phyloP scores from a whole-genome alignment of 139 green algal genomes.

The Trebouxia sp. region DNA sequence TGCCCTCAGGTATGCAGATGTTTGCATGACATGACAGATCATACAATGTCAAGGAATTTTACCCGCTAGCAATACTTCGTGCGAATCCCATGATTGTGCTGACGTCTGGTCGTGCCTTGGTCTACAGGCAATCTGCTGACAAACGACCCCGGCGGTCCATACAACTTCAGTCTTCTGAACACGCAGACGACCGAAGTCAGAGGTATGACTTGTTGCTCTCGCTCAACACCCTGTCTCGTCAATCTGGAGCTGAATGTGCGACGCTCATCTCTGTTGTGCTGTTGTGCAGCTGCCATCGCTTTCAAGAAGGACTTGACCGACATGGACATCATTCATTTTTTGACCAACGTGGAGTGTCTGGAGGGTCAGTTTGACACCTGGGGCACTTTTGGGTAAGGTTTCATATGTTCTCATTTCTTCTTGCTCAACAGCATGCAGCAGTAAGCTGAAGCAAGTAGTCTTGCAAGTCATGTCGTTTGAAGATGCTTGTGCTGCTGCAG shows the following conservation, averaged over 20 bases:
- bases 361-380: conserved; percentile 24
- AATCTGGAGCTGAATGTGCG: no score
- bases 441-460: not conserved
- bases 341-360: conserved; percentile 19
- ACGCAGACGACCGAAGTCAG: conserved; percentile 8
- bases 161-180: conserved; percentile 17
- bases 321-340: conserved; percentile 24
- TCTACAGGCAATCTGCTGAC: conserved; percentile 15
- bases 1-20: not conserved
- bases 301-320: conserved; percentile 5
- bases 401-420: not conserved
- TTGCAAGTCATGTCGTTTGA: not conserved
- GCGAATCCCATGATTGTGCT: no score
- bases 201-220: not conserved
- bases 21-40: no score
- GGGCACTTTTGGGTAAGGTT: conserved; percentile 7
- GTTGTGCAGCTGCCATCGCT: conserved; percentile 21
- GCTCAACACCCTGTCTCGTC: no score
- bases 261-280: not conserved
- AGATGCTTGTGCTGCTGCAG: not conserved
- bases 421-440: no score
- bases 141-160: conserved; percentile 10
- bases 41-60: no score
- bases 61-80: no score
- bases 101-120: not conserved